These are phyloP conservation scores for Aspergillus ochraceus DNA, from an alignment of 2,329 filamentous ascomycete genomes.

Conservation along the genomic window DNA sequence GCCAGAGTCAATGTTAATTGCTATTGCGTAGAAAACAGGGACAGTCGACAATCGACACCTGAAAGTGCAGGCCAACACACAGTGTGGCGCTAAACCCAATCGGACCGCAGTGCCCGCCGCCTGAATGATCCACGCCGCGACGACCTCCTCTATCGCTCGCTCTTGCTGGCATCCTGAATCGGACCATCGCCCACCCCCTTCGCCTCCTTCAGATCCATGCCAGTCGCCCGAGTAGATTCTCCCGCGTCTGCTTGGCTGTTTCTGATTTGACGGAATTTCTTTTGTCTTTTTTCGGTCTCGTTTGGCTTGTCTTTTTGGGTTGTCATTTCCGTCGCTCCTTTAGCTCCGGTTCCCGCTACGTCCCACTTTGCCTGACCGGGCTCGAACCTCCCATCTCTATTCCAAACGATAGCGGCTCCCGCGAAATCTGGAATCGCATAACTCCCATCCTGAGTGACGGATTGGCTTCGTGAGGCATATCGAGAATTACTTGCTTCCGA, in stretches of 20 bases:
- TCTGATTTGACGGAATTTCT: slow-evolving; percentile 4
- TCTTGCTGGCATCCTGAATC: slow-evolving; percentile 12
- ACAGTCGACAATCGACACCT: background rate
- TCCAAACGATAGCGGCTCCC: background rate
- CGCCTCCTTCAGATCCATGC: slow-evolving; percentile 5
- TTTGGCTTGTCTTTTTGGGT: background rate
- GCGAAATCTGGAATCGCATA: background rate
- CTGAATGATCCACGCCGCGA: slow-evolving; percentile 4
- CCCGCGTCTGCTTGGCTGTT: slow-evolving; percentile 13
- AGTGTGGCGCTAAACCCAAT: slow-evolving; percentile 15
- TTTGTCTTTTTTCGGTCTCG: slow-evolving; percentile 1
- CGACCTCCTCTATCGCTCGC: slow-evolving; percentile 9
- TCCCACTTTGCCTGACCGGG: slow-evolving; percentile 18
- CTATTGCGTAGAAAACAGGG: too few relatives aligned
- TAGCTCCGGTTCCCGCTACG: slow-evolving; percentile 18
- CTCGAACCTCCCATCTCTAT: slow-evolving; percentile 4
- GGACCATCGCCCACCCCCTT: slow-evolving; percentile 9
- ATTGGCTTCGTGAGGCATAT: background rate
- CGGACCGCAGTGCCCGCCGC: slow-evolving; percentile 1
- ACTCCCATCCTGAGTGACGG: background rate
- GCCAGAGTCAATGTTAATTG: too few relatives aligned
- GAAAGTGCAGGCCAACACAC: background rate
- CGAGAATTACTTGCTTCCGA: background rate
- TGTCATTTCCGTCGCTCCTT: slow-evolving; percentile 21
- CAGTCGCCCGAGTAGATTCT: slow-evolving; percentile 10